Percentiles rank a stretch among this genome's conserved stretches.
Evolutionary conservation across 352 stramenopile genomes (phyloP).

Genomic region (Globisporangium okanoganense): DNA sequence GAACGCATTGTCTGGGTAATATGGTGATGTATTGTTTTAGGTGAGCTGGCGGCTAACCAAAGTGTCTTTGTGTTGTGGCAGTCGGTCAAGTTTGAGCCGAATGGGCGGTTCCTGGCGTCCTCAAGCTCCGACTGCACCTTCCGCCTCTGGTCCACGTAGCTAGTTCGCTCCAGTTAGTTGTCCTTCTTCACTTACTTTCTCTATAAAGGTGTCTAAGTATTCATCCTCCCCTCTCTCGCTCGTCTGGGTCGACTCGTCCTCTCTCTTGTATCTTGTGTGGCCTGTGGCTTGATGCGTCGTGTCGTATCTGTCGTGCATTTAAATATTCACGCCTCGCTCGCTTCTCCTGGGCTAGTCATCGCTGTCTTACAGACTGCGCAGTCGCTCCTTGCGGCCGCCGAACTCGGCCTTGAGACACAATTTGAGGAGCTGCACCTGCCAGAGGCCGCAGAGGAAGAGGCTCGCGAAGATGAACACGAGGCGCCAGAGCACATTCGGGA

Average conservation of each 20-base stretch:
- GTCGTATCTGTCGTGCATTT: constrained; percentile 6
- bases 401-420: constrained; percentile 67
- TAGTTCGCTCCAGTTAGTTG: too few relatives aligned
- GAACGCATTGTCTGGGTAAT: constrained; percentile 21
- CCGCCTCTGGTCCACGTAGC: constrained; percentile 78
- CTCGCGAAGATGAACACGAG: constrained; percentile 55
- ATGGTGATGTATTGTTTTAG: constrained; percentile 7
- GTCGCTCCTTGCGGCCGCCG: constrained; percentile 72
- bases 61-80: constrained; percentile 18
- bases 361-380: constrained; percentile 56
- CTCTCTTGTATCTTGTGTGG: background rate
- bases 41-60: background rate
- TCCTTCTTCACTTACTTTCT: background rate
- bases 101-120: constrained; percentile 86
- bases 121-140: constrained; percentile 93
- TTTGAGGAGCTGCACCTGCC: constrained; percentile 71
- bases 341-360: background rate
- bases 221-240: constrained; percentile 12
- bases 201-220: constrained; percentile 11
- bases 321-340: constrained; percentile 1
- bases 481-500: constrained; percentile 72
- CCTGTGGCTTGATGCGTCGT: background rate
- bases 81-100: constrained; percentile 89
- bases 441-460: constrained; percentile 49
- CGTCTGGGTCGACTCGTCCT: too few relatives aligned